A percentile compares a stretch with the other conserved stretches of the same genome.
Conservation (phyloP, 345 rosid genomes). For the Moringa oleifera region DNA sequence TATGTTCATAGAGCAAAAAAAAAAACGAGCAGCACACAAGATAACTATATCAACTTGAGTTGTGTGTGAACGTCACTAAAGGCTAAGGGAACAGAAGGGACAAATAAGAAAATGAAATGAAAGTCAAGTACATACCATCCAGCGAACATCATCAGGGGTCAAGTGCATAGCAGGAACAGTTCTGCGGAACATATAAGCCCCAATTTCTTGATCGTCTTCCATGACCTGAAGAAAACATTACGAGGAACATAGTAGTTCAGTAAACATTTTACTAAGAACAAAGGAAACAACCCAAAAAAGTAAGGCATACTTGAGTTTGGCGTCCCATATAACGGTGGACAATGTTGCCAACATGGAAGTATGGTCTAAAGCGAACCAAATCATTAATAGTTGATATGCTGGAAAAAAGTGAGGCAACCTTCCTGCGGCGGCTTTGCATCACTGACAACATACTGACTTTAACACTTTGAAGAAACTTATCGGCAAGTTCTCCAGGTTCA, state of each 20-base stretch:
- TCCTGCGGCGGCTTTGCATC: conserved; percentile 44
- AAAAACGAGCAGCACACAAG: neutral
- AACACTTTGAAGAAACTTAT: conserved; percentile 76
- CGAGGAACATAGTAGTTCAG: conserved; percentile 8
- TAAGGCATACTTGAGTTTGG: conserved; percentile 69
- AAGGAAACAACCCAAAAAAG: conserved; percentile 7
- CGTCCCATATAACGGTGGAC: conserved; percentile 88
- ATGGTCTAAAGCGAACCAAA: conserved; percentile 54
- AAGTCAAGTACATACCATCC: conserved; percentile 65
- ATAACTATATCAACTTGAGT: neutral
- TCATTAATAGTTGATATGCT: conserved; percentile 69
- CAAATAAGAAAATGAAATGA: conserved; percentile 4
- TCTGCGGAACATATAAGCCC: conserved; percentile 90
- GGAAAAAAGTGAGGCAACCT: conserved; percentile 50
- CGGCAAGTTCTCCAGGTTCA: conserved; percentile 95
- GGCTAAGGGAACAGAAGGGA: conserved; percentile 1
- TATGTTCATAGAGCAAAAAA: neutral
- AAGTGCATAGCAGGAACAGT: conserved; percentile 86
- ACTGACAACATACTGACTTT: conserved; percentile 71
- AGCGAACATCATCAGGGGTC: conserved; percentile 89
- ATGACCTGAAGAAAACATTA: conserved; percentile 51
- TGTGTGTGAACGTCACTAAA: neutral
- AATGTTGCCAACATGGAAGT: conserved; percentile 87
- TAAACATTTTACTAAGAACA: neutral
- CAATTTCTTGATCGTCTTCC: conserved; percentile 94